These are phyloP conservation scores for Lolium multiflorum DNA, from an alignment of 176 grass and related monocot species.

Conservation along the genomic window DNA sequence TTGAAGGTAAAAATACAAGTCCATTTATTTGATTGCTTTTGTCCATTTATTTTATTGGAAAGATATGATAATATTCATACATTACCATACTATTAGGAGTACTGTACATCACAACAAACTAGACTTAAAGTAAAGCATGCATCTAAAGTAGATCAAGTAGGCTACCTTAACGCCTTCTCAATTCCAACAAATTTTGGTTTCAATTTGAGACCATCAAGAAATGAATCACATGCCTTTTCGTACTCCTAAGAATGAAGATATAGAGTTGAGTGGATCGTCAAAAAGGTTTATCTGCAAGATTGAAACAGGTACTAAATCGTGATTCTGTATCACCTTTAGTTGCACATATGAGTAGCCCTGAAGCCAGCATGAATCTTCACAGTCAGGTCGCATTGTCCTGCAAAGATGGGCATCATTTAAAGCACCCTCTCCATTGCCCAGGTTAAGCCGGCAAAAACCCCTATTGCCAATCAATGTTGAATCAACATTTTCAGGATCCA, in stretches of 20 bases:
- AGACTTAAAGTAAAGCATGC: no score
- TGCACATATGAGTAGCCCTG: background rate
- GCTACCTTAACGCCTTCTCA: no score
- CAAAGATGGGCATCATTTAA: background rate
- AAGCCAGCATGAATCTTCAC: background rate
- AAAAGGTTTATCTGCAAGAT: slow-evolving; percentile 9
- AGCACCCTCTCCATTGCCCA: background rate
- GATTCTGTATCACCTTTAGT: background rate
- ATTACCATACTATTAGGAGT: no score
- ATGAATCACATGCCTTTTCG: slow-evolving; percentile 43
- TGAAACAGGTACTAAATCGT: background rate
- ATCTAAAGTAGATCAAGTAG: no score
- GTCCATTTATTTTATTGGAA: no score
- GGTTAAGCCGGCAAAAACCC: background rate
- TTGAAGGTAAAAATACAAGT: no score
- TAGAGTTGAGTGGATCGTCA: background rate
- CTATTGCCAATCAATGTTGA: background rate
- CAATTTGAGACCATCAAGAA: slow-evolving; percentile 49
- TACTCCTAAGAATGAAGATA: slow-evolving; percentile 43
- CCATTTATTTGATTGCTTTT: no score
- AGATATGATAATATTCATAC: no score
- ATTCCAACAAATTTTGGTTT: no score
- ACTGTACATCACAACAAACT: no score
- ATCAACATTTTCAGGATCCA: background rate
- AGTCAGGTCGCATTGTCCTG: background rate